phyloP scores from a whole-genome alignment of 768 basidiomycete species.

The Cantharellus cinnabarinus region DNA sequence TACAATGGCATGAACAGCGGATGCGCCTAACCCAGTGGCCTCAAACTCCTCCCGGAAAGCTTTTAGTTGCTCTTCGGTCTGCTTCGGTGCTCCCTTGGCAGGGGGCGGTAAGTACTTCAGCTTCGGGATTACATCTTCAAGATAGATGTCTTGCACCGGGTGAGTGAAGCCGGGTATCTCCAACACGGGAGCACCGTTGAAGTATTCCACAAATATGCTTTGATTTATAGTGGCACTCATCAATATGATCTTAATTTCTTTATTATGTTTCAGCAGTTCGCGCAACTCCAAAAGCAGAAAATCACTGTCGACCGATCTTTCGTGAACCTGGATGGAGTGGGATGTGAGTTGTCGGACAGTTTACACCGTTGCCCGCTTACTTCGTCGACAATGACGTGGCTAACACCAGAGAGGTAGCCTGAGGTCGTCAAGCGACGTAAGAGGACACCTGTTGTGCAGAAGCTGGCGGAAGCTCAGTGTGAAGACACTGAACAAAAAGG shows the following conservation, averaged over 20 bases:
- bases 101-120: slow-evolving; percentile 34
- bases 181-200: slow-evolving; percentile 57
- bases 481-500: neutral
- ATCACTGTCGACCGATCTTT: slow-evolving; percentile 80
- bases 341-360: neutral
- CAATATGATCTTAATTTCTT: slow-evolving; percentile 54
- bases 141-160: slow-evolving; percentile 59
- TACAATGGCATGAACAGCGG: slow-evolving; percentile 35
- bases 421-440: slow-evolving; percentile 60
- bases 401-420: slow-evolving; percentile 37
- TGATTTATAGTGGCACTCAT: slow-evolving; percentile 97
- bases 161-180: slow-evolving; percentile 67
- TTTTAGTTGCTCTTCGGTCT: slow-evolving; percentile 27
- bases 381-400: slow-evolving; percentile 83
- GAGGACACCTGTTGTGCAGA: slow-evolving; percentile 90
- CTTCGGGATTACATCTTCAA: slow-evolving; percentile 54
- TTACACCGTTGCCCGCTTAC: slow-evolving; percentile 20
- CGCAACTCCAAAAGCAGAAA: slow-evolving; percentile 70
- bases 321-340: slow-evolving; percentile 44
- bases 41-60: slow-evolving; percentile 29
- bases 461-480: neutral
- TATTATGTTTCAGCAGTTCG: slow-evolving; percentile 44
- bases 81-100: slow-evolving; percentile 20
- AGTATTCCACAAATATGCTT: slow-evolving; percentile 64
- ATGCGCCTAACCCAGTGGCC: slow-evolving; percentile 31